phyloP scores from a whole-genome alignment of 1,139 yeast species.

The Yamadazyma atlantica region DNA sequence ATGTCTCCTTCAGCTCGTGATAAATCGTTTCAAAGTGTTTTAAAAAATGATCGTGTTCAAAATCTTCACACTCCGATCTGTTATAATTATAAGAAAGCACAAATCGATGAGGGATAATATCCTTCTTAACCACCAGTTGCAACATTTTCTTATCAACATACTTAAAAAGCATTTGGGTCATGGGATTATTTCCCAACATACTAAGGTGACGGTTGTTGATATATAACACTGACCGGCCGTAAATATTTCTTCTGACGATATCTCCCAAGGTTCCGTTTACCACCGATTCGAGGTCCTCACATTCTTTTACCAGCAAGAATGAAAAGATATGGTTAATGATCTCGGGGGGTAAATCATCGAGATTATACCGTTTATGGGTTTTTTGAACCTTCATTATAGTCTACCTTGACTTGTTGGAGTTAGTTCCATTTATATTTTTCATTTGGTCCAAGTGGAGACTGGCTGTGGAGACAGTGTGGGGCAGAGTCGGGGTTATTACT shows the following conservation, averaged over 20 bases:
- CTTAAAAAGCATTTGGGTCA: conserved; percentile 13
- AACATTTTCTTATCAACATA: conserved; percentile 10
- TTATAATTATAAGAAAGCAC: conserved; percentile 15
- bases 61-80: conserved; percentile 9
- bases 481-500: no score
- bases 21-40: conserved; percentile 6
- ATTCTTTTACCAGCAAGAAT: conserved; percentile 14
- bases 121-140: conserved; percentile 1
- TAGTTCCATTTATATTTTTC: background rate
- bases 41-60: conserved; percentile 10
- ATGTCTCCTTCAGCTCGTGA: background rate
- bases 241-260: conserved; percentile 9
- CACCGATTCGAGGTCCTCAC: conserved; percentile 10
- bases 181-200: conserved; percentile 3
- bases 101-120: conserved; percentile 13
- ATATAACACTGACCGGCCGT: conserved; percentile 15
- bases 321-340: conserved; percentile 14
- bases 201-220: conserved; percentile 8
- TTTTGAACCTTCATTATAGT: background rate
- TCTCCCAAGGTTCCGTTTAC: background rate
- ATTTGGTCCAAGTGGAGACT: background rate
- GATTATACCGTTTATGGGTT: conserved; percentile 1
- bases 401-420: no score
- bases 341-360: conserved; percentile 15
- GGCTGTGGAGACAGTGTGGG: background rate